A percentile compares a stretch with the other conserved stretches of the same genome.
These are phyloP conservation scores for Lagenaria siceraria DNA, from an alignment of 306 rosid genomes.

Conservation along the genomic window DNA sequence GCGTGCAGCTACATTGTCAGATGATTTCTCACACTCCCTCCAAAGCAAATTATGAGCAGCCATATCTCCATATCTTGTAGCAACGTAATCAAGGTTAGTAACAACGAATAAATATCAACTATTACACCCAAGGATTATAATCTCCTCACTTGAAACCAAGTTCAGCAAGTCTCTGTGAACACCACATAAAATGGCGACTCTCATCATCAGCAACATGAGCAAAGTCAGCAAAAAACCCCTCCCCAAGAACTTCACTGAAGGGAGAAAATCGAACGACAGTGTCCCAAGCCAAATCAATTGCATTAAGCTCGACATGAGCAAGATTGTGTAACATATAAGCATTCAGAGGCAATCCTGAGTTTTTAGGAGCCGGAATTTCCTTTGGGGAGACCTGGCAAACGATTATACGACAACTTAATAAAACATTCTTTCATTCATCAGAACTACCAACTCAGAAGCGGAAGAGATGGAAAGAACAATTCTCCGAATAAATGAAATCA, in stretches of 20 bases:
- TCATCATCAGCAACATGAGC: slow-evolving; percentile 95
- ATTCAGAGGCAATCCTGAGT: slow-evolving; percentile 81
- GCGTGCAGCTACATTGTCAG: slow-evolving; percentile 83
- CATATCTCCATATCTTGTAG: slow-evolving; percentile 86
- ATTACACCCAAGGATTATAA: slow-evolving; percentile 4
- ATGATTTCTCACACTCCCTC: slow-evolving; percentile 92
- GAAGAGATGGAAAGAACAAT: background rate
- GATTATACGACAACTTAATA: background rate
- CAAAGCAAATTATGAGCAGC: slow-evolving; percentile 90
- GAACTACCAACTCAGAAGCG: background rate
- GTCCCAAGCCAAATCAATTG: slow-evolving; percentile 95
- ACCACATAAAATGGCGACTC: slow-evolving; percentile 90
- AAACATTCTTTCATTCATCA: background rate
- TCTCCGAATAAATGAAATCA: background rate
- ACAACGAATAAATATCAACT: slow-evolving; percentile 10
- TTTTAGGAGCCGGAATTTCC: slow-evolving; percentile 81
- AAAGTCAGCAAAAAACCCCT: slow-evolving; percentile 82
- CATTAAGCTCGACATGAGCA: slow-evolving; percentile 94
- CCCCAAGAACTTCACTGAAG: slow-evolving; percentile 59
- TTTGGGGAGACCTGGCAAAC: slow-evolving; percentile 58
- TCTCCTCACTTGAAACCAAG: slow-evolving; percentile 78
- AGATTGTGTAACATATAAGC: slow-evolving; percentile 91
- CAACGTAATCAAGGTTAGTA: slow-evolving; percentile 20
- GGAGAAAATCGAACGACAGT: slow-evolving; percentile 86
- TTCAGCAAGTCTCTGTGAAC: slow-evolving; percentile 92